phyloP scores from a whole-genome alignment of 2,329 filamentous ascomycete species.

The Botryotinia convoluta region DNA sequence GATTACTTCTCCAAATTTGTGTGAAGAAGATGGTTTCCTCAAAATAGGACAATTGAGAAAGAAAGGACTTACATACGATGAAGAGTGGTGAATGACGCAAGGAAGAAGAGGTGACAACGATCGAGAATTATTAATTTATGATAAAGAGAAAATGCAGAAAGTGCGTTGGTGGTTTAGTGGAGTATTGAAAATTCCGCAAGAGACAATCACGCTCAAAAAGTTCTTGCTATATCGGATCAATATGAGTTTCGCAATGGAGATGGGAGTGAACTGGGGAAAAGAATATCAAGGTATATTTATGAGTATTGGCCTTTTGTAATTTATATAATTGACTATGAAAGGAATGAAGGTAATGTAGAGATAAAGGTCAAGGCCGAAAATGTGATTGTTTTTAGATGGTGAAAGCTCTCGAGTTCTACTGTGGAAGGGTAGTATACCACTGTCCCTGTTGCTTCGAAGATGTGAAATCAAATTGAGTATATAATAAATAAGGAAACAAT shows the following conservation, averaged over 20 bases:
- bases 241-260: not conserved
- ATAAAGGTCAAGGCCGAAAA: not conserved
- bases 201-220: not conserved
- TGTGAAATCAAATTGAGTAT: not conserved
- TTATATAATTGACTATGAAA: not conserved
- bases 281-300: not conserved
- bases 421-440: not conserved
- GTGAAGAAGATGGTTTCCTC: constrained; percentile 21
- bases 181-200: not conserved
- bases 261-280: not conserved
- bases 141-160: not conserved
- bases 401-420: not conserved
- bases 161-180: not conserved
- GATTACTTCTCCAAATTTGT: constrained; percentile 25
- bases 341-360: too few species aligned
- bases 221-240: not conserved
- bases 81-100: constrained; percentile 19
- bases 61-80: constrained; percentile 14
- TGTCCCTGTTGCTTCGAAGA: not conserved
- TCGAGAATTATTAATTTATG: not conserved
- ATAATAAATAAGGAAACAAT: too few species aligned
- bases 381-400: not conserved
- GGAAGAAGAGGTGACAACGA: constrained; percentile 14
- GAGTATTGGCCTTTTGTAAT: not conserved
- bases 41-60: constrained; percentile 10